These are phyloP conservation scores for Sophora flavescens DNA, from an alignment of 306 rosid genomes.

Conservation along the genomic window DNA sequence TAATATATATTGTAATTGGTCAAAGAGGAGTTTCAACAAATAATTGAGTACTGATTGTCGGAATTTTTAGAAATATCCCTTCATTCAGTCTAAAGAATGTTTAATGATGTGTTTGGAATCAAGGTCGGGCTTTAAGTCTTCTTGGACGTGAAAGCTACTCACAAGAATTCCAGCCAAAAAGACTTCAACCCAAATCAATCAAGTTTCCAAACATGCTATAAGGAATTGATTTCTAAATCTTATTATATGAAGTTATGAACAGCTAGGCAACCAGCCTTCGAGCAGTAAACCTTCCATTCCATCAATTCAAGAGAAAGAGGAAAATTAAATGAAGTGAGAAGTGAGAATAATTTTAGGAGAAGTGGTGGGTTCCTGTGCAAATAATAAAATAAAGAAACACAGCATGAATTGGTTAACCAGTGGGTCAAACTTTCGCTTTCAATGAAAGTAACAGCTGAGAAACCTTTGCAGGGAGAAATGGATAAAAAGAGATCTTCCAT, in stretches of 20 bases:
- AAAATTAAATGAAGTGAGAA: slow-evolving; percentile 56
- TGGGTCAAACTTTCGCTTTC: slow-evolving; percentile 88
- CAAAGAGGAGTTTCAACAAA: too few species aligned
- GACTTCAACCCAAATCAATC: too few species aligned
- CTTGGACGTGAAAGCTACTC: too few species aligned
- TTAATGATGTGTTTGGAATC: too few species aligned
- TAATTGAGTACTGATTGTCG: too few species aligned
- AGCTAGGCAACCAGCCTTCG: slow-evolving; percentile 27
- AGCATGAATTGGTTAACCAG: slow-evolving; percentile 41
- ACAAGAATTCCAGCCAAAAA: too few species aligned
- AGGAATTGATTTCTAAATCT: not conserved
- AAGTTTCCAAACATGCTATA: too few species aligned
- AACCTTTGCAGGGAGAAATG: slow-evolving; percentile 69
- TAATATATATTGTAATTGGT: too few species aligned
- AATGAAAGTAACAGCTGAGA: slow-evolving; percentile 87
- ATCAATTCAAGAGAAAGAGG: slow-evolving; percentile 22
- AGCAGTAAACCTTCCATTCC: slow-evolving; percentile 18
- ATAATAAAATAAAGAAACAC: slow-evolving; percentile 39
- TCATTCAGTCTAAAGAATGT: too few species aligned
- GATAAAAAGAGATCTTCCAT: slow-evolving; percentile 78
- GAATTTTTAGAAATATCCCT: too few species aligned
- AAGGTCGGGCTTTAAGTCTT: too few species aligned
- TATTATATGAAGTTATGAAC: slow-evolving; percentile 30
- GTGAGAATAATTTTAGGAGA: slow-evolving; percentile 44
- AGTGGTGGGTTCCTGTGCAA: slow-evolving; percentile 54